These are phyloP conservation scores for Hypholoma sublateritium DNA, from an alignment of 768 basidiomycete genomes.

Conservation along the genomic window DNA sequence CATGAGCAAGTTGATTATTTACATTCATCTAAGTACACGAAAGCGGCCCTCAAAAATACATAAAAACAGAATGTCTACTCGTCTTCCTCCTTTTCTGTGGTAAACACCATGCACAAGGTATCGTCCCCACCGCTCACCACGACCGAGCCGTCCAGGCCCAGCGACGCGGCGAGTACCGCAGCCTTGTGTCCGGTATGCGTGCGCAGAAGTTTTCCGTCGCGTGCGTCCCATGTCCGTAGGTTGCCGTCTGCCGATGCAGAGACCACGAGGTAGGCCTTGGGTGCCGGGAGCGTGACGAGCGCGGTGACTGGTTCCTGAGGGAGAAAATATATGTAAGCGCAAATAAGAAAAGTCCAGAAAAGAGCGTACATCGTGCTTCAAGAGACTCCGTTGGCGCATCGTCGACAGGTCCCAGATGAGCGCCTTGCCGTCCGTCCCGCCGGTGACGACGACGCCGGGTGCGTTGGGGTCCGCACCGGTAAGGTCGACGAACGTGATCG, in stretches of 20 bases:
- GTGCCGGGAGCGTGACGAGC: slow-evolving; percentile 70
- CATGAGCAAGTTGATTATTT: too few species aligned
- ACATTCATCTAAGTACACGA: too few species aligned
- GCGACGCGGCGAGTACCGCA: slow-evolving; percentile 71
- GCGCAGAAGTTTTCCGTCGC: slow-evolving; percentile 74
- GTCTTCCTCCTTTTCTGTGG: slow-evolving; percentile 53
- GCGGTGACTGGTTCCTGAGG: slow-evolving; percentile 84
- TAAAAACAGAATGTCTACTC: neutral
- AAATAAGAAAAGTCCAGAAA: neutral
- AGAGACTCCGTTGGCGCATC: slow-evolving; percentile 77
- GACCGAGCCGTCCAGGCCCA: slow-evolving; percentile 69
- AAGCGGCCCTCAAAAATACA: neutral
- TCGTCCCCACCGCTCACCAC: slow-evolving; percentile 92
- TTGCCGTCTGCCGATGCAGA: slow-evolving; percentile 87
- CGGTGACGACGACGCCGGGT: slow-evolving; percentile 73
- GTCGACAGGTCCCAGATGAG: slow-evolving; percentile 94
- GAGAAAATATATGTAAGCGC: slow-evolving; percentile 3
- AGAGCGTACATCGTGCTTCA: slow-evolving; percentile 73
- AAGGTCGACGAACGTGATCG: slow-evolving; percentile 80
- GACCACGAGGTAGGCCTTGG: slow-evolving; percentile 75
- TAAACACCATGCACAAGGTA: slow-evolving; percentile 80
- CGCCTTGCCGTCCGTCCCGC: slow-evolving; percentile 91
- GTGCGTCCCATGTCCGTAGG: slow-evolving; percentile 90
- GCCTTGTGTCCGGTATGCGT: slow-evolving; percentile 84
- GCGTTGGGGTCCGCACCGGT: slow-evolving; percentile 47